Conservation (phyloP, 1,284 basidiomycete genomes). For the Rhodotorula sp. region DNA sequence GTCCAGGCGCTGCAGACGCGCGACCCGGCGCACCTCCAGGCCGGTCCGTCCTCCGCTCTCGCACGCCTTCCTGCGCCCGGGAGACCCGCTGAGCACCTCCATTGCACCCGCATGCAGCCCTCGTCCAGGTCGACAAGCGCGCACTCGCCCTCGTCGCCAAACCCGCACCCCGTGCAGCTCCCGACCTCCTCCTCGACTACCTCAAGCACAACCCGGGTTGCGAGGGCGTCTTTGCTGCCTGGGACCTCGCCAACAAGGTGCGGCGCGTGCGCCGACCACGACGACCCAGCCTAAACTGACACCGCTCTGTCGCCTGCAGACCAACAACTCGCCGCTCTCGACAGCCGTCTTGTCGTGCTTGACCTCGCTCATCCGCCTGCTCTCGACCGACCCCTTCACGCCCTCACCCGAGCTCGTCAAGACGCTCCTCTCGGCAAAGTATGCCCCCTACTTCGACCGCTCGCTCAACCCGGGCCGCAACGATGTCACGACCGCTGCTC, state of each 20-base stretch:
- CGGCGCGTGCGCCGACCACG: accelerated
- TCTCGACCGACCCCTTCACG: constrained; percentile 34
- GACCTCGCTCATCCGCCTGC: constrained; percentile 36
- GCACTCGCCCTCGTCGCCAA: constrained; percentile 24
- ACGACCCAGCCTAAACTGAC: not conserved
- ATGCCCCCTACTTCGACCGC: constrained; percentile 34
- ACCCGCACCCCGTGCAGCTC: constrained; percentile 3
- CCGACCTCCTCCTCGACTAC: constrained; percentile 37
- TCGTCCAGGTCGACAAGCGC: constrained; percentile 35
- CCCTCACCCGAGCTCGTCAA: constrained; percentile 33
- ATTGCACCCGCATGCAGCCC: constrained; percentile 1
- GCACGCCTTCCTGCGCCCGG: no score
- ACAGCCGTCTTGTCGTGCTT: constrained; percentile 36
- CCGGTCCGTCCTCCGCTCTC: constrained; percentile 6
- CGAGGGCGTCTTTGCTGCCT: constrained; percentile 36
- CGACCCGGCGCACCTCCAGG: constrained; percentile 24
- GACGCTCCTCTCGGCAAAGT: constrained; percentile 27
- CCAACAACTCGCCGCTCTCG: constrained; percentile 39
- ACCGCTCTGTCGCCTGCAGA: constrained; percentile 1
- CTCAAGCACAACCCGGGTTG: constrained; percentile 27
- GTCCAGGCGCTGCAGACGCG: constrained; percentile 26
- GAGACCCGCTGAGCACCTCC: no score
- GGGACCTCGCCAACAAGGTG: constrained; percentile 41
- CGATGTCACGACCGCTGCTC: constrained; percentile 39
- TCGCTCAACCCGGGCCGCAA: constrained; percentile 40